Base-by-base conservation (phyloP, 805 yeast species). In the Myxozyma melibiosi region DNA sequence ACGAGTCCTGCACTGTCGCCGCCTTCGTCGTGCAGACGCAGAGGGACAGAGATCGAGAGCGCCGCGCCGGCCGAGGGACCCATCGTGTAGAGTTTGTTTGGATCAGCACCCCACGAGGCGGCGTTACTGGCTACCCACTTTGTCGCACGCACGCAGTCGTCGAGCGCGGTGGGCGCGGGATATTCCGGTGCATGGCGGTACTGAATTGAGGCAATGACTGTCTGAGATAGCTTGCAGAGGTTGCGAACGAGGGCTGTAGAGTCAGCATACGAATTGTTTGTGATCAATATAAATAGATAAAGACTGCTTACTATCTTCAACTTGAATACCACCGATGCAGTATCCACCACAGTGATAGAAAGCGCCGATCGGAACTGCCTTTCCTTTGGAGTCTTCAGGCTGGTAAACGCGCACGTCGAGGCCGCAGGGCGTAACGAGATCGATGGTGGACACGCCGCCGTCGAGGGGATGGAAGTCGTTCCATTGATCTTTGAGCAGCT, bases 121-220 rank as follows among this genome's bases (percentile, higher is more conserved):
- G 56, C 56, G 28, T 44, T 27, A 7, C 16, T 35, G 34, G 20
- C 41, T 14, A 40, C 51, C 56, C 56, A 52, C 16, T 42, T 31
- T n/a, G 51, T 52, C 25, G 31, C 46, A 13, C 30, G 38, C 14
- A 27, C 40, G 20, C 46, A 37, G 56, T 52, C 56, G 27, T 44
- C 38, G 30, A 52, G 51, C n/a, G 56, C 56, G 13, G 51, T 40
- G 2, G 56, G 56, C 6, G 44, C 45, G 3, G 42, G 43, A 24
- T n/a, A 45, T 33, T 52, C 56, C 14, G 56, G 56, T n/a, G 56
- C 56, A n/a, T 33, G 51, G 20, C 56, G 13, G 46, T 52, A 52
- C 31, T 52, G 43, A 16, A 48, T 47, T 13, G 55, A 51, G 31
- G 20, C 35, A n/a, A 51, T 35, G 11, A 51, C 49, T 1, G 55